Percentiles rank a stretch among this genome's conserved stretches.
Conservation (phyloP, 345 rosid genomes). For the Aegle marmelos region DNA sequence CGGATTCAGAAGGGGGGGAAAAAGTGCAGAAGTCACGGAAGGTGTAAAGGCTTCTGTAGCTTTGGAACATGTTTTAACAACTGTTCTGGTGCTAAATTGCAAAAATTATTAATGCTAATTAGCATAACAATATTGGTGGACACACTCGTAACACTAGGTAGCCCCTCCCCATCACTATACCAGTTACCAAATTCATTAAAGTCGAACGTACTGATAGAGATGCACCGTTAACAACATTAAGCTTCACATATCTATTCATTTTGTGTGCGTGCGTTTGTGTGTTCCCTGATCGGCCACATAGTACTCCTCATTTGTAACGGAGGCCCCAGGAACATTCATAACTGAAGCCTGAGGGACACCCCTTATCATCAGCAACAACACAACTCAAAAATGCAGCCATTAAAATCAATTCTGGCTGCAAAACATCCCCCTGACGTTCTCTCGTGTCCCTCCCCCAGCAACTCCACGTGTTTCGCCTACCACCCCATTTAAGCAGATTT, state of each 20-base stretch:
- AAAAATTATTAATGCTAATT: neutral
- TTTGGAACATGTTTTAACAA: neutral
- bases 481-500: neutral
- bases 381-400: neutral
- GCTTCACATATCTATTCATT: neutral
- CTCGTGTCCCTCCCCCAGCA: neutral
- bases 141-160: neutral
- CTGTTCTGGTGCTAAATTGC: neutral
- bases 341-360: neutral
- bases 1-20: slow-evolving; percentile 8
- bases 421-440: neutral
- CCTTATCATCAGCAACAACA: neutral
- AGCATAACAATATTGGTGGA: neutral
- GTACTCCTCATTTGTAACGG: neutral
- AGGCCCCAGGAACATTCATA: neutral
- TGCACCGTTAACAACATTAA: neutral
- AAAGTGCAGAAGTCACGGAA: neutral
- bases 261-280: neutral
- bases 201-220: neutral
- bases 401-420: slow-evolving; percentile 2
- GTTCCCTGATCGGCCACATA: slow-evolving; percentile 21
- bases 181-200: neutral
- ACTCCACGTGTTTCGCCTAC: slow-evolving; percentile 3
- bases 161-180: neutral
- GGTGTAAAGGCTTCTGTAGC: neutral